These are phyloP conservation scores for Coffea eugenioides DNA, from an alignment of 257 asterid species.

Conservation along the genomic window DNA sequence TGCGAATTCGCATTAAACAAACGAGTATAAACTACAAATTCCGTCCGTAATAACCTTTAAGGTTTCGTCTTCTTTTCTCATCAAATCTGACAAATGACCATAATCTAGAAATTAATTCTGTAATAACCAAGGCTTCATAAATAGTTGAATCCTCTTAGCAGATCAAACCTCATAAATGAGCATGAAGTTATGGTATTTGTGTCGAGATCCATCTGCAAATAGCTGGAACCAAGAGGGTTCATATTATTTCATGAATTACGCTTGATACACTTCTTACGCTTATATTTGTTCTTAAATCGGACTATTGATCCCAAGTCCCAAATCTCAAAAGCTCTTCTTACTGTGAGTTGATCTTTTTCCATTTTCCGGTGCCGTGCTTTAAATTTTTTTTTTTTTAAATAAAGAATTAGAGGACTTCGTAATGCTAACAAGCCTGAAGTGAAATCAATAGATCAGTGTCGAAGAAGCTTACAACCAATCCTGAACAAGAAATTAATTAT, in stretches of 20 bases:
- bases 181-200: too few relatives aligned
- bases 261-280: background rate
- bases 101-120: background rate
- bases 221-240: background rate
- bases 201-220: background rate
- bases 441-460: background rate
- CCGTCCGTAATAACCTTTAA: too few relatives aligned
- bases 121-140: too few relatives aligned
- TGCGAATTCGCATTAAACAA: too few relatives aligned
- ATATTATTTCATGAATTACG: too few relatives aligned
- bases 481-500: background rate
- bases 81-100: background rate
- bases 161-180: too few relatives aligned
- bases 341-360: too few relatives aligned
- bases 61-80: too few relatives aligned
- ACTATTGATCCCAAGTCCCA: too few relatives aligned
- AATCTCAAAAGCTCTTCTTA: background rate
- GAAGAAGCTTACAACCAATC: background rate
- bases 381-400: too few relatives aligned
- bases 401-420: background rate
- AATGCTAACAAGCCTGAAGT: background rate
- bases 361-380: background rate
- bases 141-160: background rate
- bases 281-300: background rate
- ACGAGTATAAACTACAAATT: background rate